Evolutionary conservation across 2,329 filamentous ascomycete genomes (phyloP).

Genomic region (Trichoderma gracile): DNA sequence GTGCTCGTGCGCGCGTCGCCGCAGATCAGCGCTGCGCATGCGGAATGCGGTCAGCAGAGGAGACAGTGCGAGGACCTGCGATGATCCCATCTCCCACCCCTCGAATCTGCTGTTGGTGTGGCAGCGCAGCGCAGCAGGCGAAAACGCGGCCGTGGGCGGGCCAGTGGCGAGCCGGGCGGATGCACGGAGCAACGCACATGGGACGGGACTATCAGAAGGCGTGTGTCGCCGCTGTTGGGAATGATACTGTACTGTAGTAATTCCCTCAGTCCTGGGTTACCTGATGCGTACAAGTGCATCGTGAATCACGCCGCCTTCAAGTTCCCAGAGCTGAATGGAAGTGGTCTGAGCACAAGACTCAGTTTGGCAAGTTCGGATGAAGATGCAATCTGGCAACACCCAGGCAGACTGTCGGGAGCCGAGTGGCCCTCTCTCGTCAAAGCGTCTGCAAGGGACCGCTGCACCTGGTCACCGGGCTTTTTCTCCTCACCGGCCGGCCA

Average conservation of each 20-base stretch:
- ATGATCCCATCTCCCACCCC: not conserved
- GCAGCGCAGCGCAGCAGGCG: constrained; percentile 2
- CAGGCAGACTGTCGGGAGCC: not conserved
- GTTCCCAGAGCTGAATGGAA: not conserved
- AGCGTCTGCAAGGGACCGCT: constrained; percentile 18
- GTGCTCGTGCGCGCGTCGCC: not conserved
- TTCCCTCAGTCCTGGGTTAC: constrained; percentile 6
- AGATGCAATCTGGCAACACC: not conserved
- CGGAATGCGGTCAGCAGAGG: not conserved
- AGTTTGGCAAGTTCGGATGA: not conserved
- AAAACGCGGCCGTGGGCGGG: constrained; percentile 20
- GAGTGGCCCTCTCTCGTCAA: constrained; percentile 7
- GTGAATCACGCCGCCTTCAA: not conserved
- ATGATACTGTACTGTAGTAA: not conserved
- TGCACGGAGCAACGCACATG: constrained; percentile 18
- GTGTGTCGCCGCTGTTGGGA: not conserved
- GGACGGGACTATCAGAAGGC: not conserved
- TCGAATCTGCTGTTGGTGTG: constrained; percentile 12
- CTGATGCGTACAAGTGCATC: not conserved
- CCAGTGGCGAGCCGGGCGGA: constrained; percentile 21
- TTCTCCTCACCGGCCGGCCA: not conserved
- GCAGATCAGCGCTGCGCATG: not conserved
- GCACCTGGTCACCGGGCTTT: constrained; percentile 1
- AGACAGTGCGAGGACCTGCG: not conserved
- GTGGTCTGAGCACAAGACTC: not conserved